Conservation (phyloP, 495 filamentous ascomycete species). For the Xylaria scruposa region DNA sequence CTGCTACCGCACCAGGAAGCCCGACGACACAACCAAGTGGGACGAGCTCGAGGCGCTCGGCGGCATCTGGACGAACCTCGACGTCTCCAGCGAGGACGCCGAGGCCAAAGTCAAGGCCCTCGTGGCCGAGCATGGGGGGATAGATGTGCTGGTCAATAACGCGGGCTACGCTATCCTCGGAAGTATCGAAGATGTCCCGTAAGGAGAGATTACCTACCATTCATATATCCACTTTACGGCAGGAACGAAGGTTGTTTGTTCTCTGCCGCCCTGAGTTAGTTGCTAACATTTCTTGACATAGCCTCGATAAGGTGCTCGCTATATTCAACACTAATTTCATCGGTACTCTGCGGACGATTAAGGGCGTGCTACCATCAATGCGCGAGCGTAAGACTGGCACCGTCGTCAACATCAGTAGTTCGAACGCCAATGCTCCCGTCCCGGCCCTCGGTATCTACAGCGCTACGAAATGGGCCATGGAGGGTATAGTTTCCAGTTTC, state of each 20-base stretch:
- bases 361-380: constrained; percentile 57
- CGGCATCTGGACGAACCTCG: constrained; percentile 47
- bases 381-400: constrained; percentile 50
- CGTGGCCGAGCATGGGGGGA: constrained; percentile 45
- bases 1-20: constrained; percentile 41
- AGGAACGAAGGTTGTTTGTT: neutral
- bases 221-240: too few relatives aligned
- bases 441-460: constrained; percentile 46
- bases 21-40: constrained; percentile 33
- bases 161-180: constrained; percentile 54
- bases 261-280: neutral
- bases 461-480: constrained; percentile 51
- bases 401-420: constrained; percentile 49
- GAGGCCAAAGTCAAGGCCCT: constrained; percentile 41
- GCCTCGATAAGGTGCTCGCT: constrained; percentile 38
- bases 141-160: constrained; percentile 61
- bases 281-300: constrained; percentile 20
- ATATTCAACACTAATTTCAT: constrained; percentile 57
- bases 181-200: constrained; percentile 53
- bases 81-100: constrained; percentile 43
- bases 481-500: constrained; percentile 33
- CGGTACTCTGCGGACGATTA: constrained; percentile 49
- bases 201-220: neutral
- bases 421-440: constrained; percentile 33
- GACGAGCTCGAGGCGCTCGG: constrained; percentile 46